Evolutionary conservation across 345 rosid genomes (phyloP), one percentile per base, ranked within the genome.

Genomic region (Gossypium raimondii): DNA sequence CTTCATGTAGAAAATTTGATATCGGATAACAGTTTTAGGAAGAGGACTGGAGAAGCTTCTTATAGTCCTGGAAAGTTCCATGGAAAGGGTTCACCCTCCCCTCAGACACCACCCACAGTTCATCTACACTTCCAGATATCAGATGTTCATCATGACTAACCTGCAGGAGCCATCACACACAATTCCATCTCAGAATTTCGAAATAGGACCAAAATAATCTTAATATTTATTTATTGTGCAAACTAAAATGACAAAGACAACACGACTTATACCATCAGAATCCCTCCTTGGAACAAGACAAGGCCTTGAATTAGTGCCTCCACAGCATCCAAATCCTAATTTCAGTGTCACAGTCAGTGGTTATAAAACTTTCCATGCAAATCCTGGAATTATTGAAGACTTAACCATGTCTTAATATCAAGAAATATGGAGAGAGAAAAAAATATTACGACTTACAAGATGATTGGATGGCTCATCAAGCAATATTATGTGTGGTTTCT

Each of bases 401-500:
- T 73, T 18, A 34, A 47, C 8, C 52, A 50, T 25, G 34, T 57
- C 60, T 7, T 44, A 47, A 45, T 57, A 55, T 34, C 64, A 44
- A 22, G 24, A 59, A 43, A 43, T 8, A 60, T 34, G 41, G 41
- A 5, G 7, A 67, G 65, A 62, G 5, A 3, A 0, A 29, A 55
- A 73, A 75, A 16, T 38, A n/a, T 22, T 72, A 60, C n/a, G 57
- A 86, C 98, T 90, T 88, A 95, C 99, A 72, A 95, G 97, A 90
- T 95, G 99, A 84, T 95, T 95, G 62, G 99, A 95, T 9, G 99
- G 99, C 85, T 95, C 99, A 79, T 93, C 99, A 67, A 95, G 96
- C 87, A 95, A 85, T 69, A 95, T 85, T 81, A 95, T 88, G 82
- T 95, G 99, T 43, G 99, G 99, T 78, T 95, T 95, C 89, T 89